Evolutionary conservation across 2,329 filamentous ascomycete species (phyloP).

Genomic region (Ceratocystis ficicola): DNA sequence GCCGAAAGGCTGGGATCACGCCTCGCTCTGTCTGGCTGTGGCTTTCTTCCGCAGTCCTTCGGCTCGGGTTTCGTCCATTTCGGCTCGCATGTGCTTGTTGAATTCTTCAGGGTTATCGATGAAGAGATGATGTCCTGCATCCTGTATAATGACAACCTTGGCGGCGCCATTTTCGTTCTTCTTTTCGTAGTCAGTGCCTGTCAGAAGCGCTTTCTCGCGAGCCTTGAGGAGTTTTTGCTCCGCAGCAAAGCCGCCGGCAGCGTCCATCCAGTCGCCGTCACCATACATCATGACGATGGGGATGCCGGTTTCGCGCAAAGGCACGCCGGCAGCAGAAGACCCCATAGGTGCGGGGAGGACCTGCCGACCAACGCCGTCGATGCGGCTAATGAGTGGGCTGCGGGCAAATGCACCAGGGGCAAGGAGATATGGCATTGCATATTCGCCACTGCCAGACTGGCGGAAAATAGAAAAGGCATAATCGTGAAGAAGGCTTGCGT

Average conservation of each 20-base stretch:
- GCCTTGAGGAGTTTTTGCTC: slow-evolving; percentile 66
- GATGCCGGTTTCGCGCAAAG: slow-evolving; percentile 48
- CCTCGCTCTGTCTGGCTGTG: background rate
- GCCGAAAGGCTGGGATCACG: background rate
- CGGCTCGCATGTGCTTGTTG: slow-evolving; percentile 41
- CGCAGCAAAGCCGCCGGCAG: slow-evolving; percentile 68
- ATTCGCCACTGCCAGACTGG: slow-evolving; percentile 84
- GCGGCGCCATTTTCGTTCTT: slow-evolving; percentile 63
- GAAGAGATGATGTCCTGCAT: slow-evolving; percentile 49
- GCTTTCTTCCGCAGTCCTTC: slow-evolving; percentile 24
- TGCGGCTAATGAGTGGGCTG: slow-evolving; percentile 72
- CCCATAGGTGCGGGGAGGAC: slow-evolving; percentile 28
- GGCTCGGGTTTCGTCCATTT: slow-evolving; percentile 40
- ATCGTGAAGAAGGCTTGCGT: slow-evolving; percentile 75
- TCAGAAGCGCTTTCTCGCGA: slow-evolving; percentile 45
- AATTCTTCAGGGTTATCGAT: slow-evolving; percentile 48
- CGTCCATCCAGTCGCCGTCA: slow-evolving; percentile 98
- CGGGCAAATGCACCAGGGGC: slow-evolving; percentile 89
- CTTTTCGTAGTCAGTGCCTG: slow-evolving; percentile 56
- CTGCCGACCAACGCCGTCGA: slow-evolving; percentile 77
- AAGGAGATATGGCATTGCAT: slow-evolving; percentile 81
- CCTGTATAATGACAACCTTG: slow-evolving; percentile 64
- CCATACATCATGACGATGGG: slow-evolving; percentile 93
- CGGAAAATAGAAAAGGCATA: slow-evolving; percentile 93
- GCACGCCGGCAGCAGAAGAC: slow-evolving; percentile 25